Percentiles rank a stretch among this genome's conserved stretches.
Evolutionary conservation across 148 eudicot species (phyloP).

Genomic region (Cornus controversa): DNA sequence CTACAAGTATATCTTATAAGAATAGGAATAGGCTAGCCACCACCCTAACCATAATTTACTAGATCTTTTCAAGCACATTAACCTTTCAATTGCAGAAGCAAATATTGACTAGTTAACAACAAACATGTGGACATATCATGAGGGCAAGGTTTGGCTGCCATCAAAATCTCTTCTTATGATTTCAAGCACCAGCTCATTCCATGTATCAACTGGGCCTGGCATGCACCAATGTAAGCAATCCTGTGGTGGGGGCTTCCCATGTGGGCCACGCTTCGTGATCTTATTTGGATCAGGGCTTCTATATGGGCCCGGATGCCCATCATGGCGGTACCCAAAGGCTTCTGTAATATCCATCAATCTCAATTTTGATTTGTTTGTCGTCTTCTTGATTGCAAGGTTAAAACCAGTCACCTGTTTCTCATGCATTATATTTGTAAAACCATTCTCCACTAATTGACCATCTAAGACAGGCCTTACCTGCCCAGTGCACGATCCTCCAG

Average conservation of each 20-base stretch:
- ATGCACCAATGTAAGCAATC: constrained; percentile 91
- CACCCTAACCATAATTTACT: constrained; percentile 6
- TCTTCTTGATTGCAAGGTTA: constrained; percentile 50
- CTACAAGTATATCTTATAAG: background rate
- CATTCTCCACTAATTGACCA: constrained; percentile 58
- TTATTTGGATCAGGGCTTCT: constrained; percentile 66
- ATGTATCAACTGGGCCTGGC: constrained; percentile 83
- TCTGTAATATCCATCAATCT: constrained; percentile 86
- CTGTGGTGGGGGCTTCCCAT: constrained; percentile 80
- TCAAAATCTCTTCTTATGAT: constrained; percentile 47
- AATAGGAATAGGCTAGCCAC: constrained; percentile 4
- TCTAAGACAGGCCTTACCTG: constrained; percentile 59
- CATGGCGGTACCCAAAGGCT: constrained; percentile 69
- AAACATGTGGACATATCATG: background rate
- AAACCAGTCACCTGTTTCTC: constrained; percentile 76
- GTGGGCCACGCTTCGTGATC: constrained; percentile 56
- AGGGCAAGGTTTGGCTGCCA: background rate
- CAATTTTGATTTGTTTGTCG: constrained; percentile 52
- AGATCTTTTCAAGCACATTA: background rate
- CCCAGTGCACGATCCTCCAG: constrained; percentile 95
- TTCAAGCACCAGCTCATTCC: constrained; percentile 74
- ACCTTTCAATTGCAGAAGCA: background rate
- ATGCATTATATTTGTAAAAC: constrained; percentile 76
- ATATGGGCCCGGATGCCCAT: constrained; percentile 94
- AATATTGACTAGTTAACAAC: background rate